Percentiles rank a stretch among this genome's conserved stretches.
Conservation (phyloP, 2,329 filamentous ascomycete species). For the Aureobasidium lini region DNA sequence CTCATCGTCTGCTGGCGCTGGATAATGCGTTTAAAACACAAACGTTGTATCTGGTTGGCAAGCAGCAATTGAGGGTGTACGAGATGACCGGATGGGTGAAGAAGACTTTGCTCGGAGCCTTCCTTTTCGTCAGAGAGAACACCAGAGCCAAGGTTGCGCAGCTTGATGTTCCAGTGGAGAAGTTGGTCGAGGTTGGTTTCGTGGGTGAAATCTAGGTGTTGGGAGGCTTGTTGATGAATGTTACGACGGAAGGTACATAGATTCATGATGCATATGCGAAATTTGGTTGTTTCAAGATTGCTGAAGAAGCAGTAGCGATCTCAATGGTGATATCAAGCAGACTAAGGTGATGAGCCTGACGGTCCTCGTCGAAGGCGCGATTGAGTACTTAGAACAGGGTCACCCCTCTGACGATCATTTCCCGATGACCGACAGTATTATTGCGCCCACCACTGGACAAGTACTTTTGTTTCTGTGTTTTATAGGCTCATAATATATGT, state of each 20-base stretch:
- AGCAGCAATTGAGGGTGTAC: slow-evolving; percentile 20
- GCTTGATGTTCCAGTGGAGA: slow-evolving; percentile 51
- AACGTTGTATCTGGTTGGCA: slow-evolving; percentile 22
- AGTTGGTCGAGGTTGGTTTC: slow-evolving; percentile 61
- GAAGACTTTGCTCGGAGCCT: slow-evolving; percentile 44
- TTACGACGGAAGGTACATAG: no score
- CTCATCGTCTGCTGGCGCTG: slow-evolving; percentile 14
- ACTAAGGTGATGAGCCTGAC: no score
- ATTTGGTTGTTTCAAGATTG: no score
- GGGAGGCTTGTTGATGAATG: neutral
- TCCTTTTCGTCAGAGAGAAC: slow-evolving; percentile 60
- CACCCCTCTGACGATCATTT: neutral
- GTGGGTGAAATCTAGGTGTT: slow-evolving; percentile 27
- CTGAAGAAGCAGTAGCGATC: no score
- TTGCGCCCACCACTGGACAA: neutral
- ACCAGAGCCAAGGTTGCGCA: slow-evolving; percentile 59
- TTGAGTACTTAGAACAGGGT: neutral
- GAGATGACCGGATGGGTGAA: slow-evolving; percentile 34
- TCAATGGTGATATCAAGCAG: no score
- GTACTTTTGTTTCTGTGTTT: neutral
- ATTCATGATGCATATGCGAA: neutral
- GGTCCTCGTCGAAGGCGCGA: neutral
- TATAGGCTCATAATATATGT: no score
- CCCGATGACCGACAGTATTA: neutral
- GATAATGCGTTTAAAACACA: slow-evolving; percentile 19